These are phyloP conservation scores for Trichoderma asperelloides DNA, from an alignment of 495 filamentous ascomycete genomes.

Conservation along the genomic window DNA sequence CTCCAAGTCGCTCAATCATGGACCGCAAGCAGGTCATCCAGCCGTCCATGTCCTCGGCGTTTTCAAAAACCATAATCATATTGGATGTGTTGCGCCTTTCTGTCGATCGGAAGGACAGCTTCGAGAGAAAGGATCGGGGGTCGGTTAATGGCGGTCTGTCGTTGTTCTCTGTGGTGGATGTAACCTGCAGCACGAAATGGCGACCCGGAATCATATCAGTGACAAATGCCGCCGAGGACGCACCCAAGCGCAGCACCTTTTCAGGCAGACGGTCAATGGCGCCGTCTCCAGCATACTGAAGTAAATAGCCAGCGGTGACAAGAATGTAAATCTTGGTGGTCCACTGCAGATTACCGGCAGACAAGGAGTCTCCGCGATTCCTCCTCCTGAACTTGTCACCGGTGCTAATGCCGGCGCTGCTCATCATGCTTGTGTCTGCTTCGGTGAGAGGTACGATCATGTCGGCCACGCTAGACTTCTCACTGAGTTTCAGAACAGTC, in stretches of 20 bases:
- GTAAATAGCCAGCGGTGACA: conserved; percentile 69
- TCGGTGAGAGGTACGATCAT: conserved; percentile 14
- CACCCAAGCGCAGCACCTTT: conserved; percentile 73
- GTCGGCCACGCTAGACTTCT: conserved; percentile 23
- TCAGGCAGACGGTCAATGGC: conserved; percentile 75
- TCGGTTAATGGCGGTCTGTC: conserved; percentile 47
- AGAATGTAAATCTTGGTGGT: conserved; percentile 76
- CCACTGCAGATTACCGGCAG: conserved; percentile 61
- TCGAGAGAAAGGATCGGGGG: conserved; percentile 57
- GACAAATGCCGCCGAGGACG: conserved; percentile 84
- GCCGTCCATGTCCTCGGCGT: conserved; percentile 73
- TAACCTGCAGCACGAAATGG: conserved; percentile 87
- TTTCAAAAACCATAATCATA: conserved; percentile 73
- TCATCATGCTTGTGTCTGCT: conserved; percentile 19
- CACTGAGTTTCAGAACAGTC: conserved; percentile 53
- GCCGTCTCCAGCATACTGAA: conserved; percentile 82
- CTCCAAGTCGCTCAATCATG: conserved; percentile 61
- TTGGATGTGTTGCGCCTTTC: conserved; percentile 54
- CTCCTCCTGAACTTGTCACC: conserved; percentile 19
- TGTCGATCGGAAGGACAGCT: conserved; percentile 55
- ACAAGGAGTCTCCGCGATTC: conserved; percentile 44
- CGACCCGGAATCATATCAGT: conserved; percentile 87
- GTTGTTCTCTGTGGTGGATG: conserved; percentile 53
- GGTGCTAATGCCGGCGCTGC: conserved; percentile 9
- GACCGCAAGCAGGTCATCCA: conserved; percentile 65